phyloP scores from a whole-genome alignment of 2,329 filamentous ascomycete species.

The Pezicula neosporulosa region DNA sequence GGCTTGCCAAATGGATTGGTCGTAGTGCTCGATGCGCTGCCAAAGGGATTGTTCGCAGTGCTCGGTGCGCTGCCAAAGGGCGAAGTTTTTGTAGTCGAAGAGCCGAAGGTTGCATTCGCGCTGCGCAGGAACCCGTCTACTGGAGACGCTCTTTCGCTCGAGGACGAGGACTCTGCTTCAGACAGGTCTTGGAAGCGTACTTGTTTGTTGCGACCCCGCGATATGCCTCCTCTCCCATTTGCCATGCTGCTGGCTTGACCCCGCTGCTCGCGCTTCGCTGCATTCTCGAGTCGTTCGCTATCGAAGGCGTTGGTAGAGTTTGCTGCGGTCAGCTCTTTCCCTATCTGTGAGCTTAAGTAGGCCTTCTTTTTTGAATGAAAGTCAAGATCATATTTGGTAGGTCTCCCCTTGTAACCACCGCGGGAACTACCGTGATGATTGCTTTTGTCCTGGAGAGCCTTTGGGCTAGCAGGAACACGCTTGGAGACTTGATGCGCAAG shows the following conservation, averaged over 20 bases:
- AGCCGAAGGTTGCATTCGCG: background rate
- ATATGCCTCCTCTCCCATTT: slow-evolving; percentile 15
- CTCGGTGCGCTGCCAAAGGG: background rate
- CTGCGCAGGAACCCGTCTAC: background rate
- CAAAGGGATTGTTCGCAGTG: slow-evolving; percentile 3
- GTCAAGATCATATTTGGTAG: slow-evolving; percentile 1
- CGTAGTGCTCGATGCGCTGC: background rate
- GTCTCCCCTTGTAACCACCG: slow-evolving; percentile 7
- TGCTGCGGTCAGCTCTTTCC: slow-evolving; percentile 4
- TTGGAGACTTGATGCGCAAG: background rate
- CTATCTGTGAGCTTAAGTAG: slow-evolving; percentile 11
- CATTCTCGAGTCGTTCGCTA: slow-evolving; percentile 28
- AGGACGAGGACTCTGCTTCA: background rate
- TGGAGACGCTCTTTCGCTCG: background rate
- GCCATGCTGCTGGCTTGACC: slow-evolving; percentile 14
- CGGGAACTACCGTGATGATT: slow-evolving; percentile 5
- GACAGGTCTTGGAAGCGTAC: slow-evolving; percentile 16
- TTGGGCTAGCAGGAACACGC: background rate
- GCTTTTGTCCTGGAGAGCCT: slow-evolving; percentile 10
- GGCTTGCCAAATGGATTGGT: slow-evolving; percentile 8
- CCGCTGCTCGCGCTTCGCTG: slow-evolving; percentile 25
- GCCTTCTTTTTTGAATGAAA: slow-evolving; percentile 3
- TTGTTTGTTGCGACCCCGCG: slow-evolving; percentile 17
- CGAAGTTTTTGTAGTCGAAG: background rate
- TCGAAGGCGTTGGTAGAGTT: slow-evolving; percentile 22